Evolutionary conservation across 177 flowering plant species (phyloP), one percentile per base, ranked within the genome.

Genomic region (Telopea speciosissima): DNA sequence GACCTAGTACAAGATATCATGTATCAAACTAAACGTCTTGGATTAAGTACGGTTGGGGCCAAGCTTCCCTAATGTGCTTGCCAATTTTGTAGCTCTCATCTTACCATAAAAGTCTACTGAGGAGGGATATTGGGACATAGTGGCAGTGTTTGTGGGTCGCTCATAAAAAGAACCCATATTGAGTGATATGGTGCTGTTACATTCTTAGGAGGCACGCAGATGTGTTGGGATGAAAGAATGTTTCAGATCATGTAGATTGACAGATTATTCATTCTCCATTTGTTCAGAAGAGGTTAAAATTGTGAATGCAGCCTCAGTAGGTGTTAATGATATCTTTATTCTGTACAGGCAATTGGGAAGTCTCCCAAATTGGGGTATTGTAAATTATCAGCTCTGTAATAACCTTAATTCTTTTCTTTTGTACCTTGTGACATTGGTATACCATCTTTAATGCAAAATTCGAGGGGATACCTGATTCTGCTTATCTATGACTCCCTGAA

Each of bases 231-330:
- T 23, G 19, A 13, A 16, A 62, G 16, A 36, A 62, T 62, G 33
- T 24, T 24, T 25, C 13, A 62, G 7, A 62, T 62, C 64, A 24
- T 9, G 12, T 23, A 25, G 31, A 4, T 24, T 24, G 14, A 62
- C 64, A 24, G 64, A 62, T 24, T 62, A 24, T 22, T 62, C 21
- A 3, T 25, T 62, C 31, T 26, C 31, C 21, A 10, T 21, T 28
- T 56, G 61, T 58, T 58, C 6, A 36, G 66, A 63, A 63, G 44
- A 28, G 66, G 64, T 28, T 24, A 63, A 28, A 63, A 28, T 5
- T 63, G 66, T 63, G 66, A 31, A 63, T 58, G 66, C 42, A 63
- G 22, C n/a, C 42, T 31, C 66, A 31, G 19, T 11, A 31, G 40
- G 42, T 28, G 13, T 28, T 24, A 17, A 62, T 17, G n/a, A 63